These are phyloP conservation scores for Penicillium soppii DNA, from an alignment of 495 filamentous ascomycete genomes.

Conservation along the genomic window DNA sequence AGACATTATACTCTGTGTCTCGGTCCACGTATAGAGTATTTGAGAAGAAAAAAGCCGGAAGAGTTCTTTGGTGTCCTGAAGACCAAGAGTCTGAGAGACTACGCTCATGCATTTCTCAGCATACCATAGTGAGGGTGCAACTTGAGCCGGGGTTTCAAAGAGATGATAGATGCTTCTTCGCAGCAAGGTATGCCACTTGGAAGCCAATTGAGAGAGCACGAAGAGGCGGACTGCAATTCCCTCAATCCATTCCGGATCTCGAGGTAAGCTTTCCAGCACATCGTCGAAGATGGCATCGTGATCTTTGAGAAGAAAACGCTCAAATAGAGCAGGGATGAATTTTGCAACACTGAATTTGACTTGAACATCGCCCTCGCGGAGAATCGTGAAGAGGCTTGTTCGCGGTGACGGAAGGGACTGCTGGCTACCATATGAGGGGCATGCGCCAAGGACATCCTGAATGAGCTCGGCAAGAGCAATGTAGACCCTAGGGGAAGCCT, in stretches of 20 bases:
- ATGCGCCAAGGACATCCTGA: conserved; percentile 61
- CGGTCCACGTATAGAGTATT: conserved; percentile 90
- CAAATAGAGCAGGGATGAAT: conserved; percentile 71
- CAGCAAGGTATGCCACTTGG: conserved; percentile 75
- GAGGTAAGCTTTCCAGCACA: conserved; percentile 69
- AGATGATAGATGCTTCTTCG: conserved; percentile 87
- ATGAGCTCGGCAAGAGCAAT: conserved; percentile 65
- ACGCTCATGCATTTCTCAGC: conserved; percentile 67
- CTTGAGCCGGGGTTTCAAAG: conserved; percentile 78
- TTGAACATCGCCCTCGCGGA: conserved; percentile 62
- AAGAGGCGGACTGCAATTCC: conserved; percentile 83
- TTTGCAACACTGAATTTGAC: conserved; percentile 75
- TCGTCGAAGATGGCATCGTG: conserved; percentile 83
- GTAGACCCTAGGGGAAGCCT: conserved; percentile 66
- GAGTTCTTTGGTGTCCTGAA: conserved; percentile 62
- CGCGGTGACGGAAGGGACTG: conserved; percentile 63
- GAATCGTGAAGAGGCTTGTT: conserved; percentile 70
- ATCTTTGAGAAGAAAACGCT: conserved; percentile 69
- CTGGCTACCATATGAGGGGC: conserved; percentile 59
- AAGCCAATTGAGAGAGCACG: conserved; percentile 70
- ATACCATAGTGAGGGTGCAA: conserved; percentile 61
- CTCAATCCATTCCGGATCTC: conserved; percentile 67
- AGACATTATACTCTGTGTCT: conserved; percentile 56
- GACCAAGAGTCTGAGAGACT: conserved; percentile 62
- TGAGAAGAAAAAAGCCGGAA: conserved; percentile 91